Evolutionary conservation across 495 filamentous ascomycete genomes (phyloP).

Genomic region (Penicillium canescens): DNA sequence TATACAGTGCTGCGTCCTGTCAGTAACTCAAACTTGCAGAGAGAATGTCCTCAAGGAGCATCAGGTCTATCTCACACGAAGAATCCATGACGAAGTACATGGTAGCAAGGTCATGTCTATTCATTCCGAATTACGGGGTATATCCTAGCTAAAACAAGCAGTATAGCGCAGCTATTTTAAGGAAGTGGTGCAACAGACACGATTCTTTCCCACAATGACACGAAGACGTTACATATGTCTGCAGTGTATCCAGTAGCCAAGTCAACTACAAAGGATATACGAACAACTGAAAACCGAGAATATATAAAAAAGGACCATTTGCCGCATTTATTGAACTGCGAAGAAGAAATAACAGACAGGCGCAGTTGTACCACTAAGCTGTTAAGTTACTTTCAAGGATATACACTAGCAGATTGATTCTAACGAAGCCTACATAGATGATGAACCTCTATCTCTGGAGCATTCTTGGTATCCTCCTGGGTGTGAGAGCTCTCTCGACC

Average conservation of each 20-base stretch:
- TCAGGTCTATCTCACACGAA: background rate
- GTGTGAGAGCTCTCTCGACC: background rate
- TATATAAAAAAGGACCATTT: background rate
- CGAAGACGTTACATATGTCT: background rate
- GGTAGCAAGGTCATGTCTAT: background rate
- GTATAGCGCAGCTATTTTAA: background rate
- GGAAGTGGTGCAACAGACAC: background rate
- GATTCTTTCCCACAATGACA: background rate
- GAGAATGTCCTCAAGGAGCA: background rate
- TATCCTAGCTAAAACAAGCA: background rate
- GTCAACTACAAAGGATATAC: background rate
- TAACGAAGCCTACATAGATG: background rate
- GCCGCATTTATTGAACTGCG: background rate
- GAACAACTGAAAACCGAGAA: background rate
- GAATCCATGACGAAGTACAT: background rate
- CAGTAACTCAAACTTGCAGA: background rate
- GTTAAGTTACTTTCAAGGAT: background rate
- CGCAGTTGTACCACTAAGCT: background rate
- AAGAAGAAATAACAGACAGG: background rate
- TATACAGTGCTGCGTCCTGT: no score
- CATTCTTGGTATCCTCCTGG: background rate
- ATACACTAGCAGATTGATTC: background rate
- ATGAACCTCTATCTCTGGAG: background rate
- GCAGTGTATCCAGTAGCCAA: background rate
- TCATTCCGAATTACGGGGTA: background rate